Base-by-base conservation (phyloP, 2,329 filamentous ascomycete genomes). In the Colletotrichum magnum region DNA sequence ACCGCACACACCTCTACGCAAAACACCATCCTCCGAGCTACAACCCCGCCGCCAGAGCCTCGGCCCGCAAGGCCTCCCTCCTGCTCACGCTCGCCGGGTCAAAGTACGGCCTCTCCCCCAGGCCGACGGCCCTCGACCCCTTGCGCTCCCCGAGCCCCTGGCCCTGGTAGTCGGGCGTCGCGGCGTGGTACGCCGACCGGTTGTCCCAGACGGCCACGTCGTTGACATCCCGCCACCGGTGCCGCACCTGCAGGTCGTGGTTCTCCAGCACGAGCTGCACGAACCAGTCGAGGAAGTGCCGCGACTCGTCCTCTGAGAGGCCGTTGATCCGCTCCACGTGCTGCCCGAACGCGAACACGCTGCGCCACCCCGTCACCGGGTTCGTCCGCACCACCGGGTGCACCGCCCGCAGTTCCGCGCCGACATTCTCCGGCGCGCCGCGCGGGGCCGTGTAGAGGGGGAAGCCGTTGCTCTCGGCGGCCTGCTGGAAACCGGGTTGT, bases 161-260 rank as follows among this genome's bases (percentile, higher is more conserved):
- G 4, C 80, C 76, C 52, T 81, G 80, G 71, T 87, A 86, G 71
- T 89, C 87, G 13, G 82, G 82, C 0, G 86, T 89, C 0, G 86
- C 87, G 2, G 84, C 82, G 71, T 89, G 87, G 72, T 85, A 89
- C 1, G 85, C 85, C n/a, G 81, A 85, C 7, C 87, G 79, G 72
- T 89, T 89, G 71, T 89, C 87, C 87, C 87, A 89, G 71, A 89
- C 88, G 1, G 86, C 87, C 74, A 78, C 60, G 39, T 89, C 87
- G 57, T 86, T 83, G 7, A 76, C 75, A 52, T 81, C 77, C 68
- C 80, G 71, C 84, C 84, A 86, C 64, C 76, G 77, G 65, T 79
- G 76, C 4, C 86, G 78, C 2, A 88, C 84, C 76, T 89, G 87
- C 51, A 89, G 75, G 73, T 88, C 86, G 72, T 89, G 87, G 73